Evolutionary conservation across 2,329 filamentous ascomycete species (phyloP).

Genomic region (Aspergillus tubingensis): DNA sequence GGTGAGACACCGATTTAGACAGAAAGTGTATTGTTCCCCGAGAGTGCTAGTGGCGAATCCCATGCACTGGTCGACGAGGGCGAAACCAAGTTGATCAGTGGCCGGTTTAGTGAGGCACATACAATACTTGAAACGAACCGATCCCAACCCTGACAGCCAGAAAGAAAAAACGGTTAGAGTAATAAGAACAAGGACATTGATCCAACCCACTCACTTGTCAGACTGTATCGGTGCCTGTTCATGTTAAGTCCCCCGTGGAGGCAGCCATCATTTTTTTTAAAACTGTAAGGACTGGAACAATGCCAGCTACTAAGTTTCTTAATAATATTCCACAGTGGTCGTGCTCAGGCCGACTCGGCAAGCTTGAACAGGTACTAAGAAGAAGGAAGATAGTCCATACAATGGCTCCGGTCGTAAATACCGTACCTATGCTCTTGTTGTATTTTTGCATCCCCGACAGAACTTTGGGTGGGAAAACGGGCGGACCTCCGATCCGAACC

Average conservation of each 20-base stretch:
- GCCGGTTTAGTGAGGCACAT: background rate
- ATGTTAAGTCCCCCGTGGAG: background rate
- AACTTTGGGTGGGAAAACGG: constrained; percentile 8
- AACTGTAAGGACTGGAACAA: background rate
- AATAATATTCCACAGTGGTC: background rate
- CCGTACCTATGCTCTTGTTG: background rate
- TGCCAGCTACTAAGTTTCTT: background rate
- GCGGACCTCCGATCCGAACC: constrained; percentile 16
- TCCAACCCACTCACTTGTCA: background rate
- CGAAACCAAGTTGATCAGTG: background rate
- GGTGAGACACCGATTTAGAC: background rate
- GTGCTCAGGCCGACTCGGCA: constrained; percentile 1
- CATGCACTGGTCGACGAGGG: background rate
- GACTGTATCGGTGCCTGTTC: background rate
- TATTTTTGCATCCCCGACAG: constrained; percentile 9
- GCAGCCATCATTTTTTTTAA: background rate
- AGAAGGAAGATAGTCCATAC: background rate
- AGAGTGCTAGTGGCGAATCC: background rate
- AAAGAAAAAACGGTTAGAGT: background rate
- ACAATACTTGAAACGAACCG: background rate
- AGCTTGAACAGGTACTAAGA: background rate
- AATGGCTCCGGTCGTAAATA: background rate
- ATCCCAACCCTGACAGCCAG: background rate
- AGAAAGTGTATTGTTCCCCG: constrained; percentile 1
- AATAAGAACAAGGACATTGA: background rate